Percentiles rank a stretch among this genome's conserved stretches.
Conservation (phyloP, 129 eudicot species). For the Artemisia annua region DNA sequence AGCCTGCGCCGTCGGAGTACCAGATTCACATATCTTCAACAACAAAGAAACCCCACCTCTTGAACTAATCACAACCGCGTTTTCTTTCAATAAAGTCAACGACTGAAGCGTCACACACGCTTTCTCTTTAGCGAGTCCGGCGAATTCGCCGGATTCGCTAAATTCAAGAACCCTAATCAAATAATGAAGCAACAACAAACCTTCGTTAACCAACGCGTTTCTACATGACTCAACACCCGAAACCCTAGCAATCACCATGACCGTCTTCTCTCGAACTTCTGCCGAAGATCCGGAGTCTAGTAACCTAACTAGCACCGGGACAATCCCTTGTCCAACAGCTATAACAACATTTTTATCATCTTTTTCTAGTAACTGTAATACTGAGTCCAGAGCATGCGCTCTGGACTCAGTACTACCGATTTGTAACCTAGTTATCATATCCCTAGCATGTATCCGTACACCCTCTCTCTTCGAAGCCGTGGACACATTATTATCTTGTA, state of each 20-base stretch:
- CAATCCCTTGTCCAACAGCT: constrained; percentile 69
- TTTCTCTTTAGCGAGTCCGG: constrained; percentile 61
- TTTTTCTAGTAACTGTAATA: constrained; percentile 39
- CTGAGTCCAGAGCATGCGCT: constrained; percentile 45
- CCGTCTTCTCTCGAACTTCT: constrained; percentile 56
- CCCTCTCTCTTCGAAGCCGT: constrained; percentile 22
- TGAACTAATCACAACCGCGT: constrained; percentile 58
- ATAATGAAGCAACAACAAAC: constrained; percentile 46
- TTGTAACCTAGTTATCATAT: constrained; percentile 66
- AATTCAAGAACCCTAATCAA: constrained; percentile 63
- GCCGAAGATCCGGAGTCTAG: constrained; percentile 47
- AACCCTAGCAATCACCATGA: constrained; percentile 55
- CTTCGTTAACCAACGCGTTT: constrained; percentile 49
- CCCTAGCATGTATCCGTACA: constrained; percentile 48
- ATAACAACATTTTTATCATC: constrained; percentile 65
- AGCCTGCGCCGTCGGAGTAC: constrained; percentile 65
- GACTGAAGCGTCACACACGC: constrained; percentile 56
- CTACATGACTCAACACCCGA: constrained; percentile 48
- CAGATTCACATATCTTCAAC: constrained; percentile 55
- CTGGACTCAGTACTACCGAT: constrained; percentile 59
- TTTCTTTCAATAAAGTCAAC: constrained; percentile 52
- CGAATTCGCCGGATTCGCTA: constrained; percentile 17
- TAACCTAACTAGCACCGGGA: constrained; percentile 54
- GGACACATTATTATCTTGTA: constrained; percentile 13
- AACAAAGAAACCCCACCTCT: constrained; percentile 67